These are phyloP conservation scores for Fonsecaea pugnacius DNA, from an alignment of 2,329 filamentous ascomycete genomes.

Conservation along the genomic window DNA sequence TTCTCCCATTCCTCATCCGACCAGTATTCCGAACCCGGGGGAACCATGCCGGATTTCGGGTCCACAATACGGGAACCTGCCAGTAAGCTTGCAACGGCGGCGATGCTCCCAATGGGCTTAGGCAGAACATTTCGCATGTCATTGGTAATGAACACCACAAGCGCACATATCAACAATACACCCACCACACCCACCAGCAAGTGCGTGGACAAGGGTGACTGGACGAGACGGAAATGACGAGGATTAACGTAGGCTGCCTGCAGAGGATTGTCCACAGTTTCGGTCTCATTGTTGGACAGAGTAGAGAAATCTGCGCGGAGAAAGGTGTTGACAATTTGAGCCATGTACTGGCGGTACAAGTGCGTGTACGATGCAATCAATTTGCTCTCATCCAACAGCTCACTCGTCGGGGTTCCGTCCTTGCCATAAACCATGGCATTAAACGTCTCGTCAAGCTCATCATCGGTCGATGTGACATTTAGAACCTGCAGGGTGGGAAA, in stretches of 20 bases:
- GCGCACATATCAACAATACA: slow-evolving; percentile 27
- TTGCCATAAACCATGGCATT: slow-evolving; percentile 31
- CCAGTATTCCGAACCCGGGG: slow-evolving; percentile 30
- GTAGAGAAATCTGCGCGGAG: slow-evolving; percentile 26
- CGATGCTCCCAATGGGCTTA: slow-evolving; percentile 30
- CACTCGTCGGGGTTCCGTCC: slow-evolving; percentile 27
- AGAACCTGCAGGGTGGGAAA: slow-evolving; percentile 21
- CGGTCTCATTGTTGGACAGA: slow-evolving; percentile 28
- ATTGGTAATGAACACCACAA: slow-evolving; percentile 26
- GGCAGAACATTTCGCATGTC: slow-evolving; percentile 32
- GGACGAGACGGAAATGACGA: slow-evolving; percentile 20
- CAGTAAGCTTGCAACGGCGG: slow-evolving; percentile 30
- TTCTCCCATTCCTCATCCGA: slow-evolving; percentile 31
- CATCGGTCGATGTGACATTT: slow-evolving; percentile 22
- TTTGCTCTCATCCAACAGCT: slow-evolving; percentile 23
- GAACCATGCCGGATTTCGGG: slow-evolving; percentile 26
- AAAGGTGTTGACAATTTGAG: slow-evolving; percentile 23
- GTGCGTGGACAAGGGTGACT: slow-evolving; percentile 28
- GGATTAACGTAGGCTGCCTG: slow-evolving; percentile 23
- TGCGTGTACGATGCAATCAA: slow-evolving; percentile 27
- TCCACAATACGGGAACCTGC: slow-evolving; percentile 31
- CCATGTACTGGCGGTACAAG: slow-evolving; percentile 31
- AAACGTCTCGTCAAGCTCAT: slow-evolving; percentile 23
- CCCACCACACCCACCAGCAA: slow-evolving; percentile 29
- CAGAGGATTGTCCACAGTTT: slow-evolving; percentile 26